A percentile compares a stretch with the other conserved stretches of the same genome.
phyloP scores from a whole-genome alignment of 1,284 basidiomycete genomes.

The Amylostereum chailletii region DNA sequence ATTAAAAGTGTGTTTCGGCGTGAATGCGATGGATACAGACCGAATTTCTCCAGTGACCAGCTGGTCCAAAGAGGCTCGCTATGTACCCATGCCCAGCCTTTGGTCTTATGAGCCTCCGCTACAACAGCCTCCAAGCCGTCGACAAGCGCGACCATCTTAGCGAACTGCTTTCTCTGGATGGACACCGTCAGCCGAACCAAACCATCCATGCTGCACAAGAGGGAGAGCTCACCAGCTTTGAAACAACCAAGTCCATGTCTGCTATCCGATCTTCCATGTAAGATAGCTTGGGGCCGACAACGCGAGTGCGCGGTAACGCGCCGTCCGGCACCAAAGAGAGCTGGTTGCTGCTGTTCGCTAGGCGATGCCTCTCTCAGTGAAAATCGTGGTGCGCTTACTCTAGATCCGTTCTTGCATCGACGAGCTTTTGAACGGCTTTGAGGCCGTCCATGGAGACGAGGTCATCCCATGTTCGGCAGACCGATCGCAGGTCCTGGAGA shows the following conservation, averaged over 20 bases:
- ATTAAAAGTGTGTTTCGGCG: neutral
- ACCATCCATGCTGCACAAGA: neutral
- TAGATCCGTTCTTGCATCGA: conserved; percentile 69
- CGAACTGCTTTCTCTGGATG: conserved; percentile 57
- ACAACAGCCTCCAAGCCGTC: conserved; percentile 57
- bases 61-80: conserved; percentile 70
- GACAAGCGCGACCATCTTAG: conserved; percentile 48
- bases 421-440: conserved; percentile 50
- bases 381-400: conserved; percentile 41
- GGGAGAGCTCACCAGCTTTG: conserved; percentile 48
- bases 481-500: conserved; percentile 52
- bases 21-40: conserved; percentile 26
- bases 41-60: conserved; percentile 72
- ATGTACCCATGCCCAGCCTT: conserved; percentile 59
- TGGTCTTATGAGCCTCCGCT: conserved; percentile 57
- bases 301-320: conserved; percentile 41
- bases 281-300: conserved; percentile 54
- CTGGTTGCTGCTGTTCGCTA: conserved; percentile 42
- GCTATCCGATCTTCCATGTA: conserved; percentile 58
- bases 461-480: conserved; percentile 67
- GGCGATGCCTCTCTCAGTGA: neutral
- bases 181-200: neutral
- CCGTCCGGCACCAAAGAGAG: conserved; percentile 43
- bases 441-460: conserved; percentile 68
- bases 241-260: conserved; percentile 49